Evolutionary conservation across 2,329 filamentous ascomycete genomes (phyloP), one percentile per base, ranked within the genome.

Genomic region (Phaeosphaeriaceae sp.): DNA sequence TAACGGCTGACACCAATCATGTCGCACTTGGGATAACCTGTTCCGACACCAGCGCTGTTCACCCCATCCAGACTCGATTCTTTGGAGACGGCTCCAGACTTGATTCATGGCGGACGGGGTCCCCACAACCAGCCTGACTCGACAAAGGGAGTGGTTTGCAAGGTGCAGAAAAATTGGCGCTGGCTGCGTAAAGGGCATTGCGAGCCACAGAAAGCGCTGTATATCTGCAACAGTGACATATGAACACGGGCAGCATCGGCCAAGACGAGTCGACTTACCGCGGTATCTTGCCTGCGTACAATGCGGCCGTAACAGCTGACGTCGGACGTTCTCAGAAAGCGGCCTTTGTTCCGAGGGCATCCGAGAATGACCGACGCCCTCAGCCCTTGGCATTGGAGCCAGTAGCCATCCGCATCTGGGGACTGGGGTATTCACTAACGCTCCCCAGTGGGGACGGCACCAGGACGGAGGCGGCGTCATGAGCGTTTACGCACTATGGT

Each of bases 361-460:
- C 72, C 72, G 72, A 73, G 62, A 67, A 72, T 51, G 60, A 68
- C 71, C 71, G 70, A 62, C 64, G 64, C 58, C 53, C 22, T 49
- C 21, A 54, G 46, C 52, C 22, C 45, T 54, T 54, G 52, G 52
- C 52, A 24, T 49, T 49, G 19, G 46, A 31, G 24, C 40, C 22
- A 27, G 24, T 27, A 21, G 36, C 62, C 61, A 67, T 70, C 67
- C 71, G 72, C 67, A 71, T 72, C 70, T 73, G 72, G 74, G 72
- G 69, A 70, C 72, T 75, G 74, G 74, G 74, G 73, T 74, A 73
- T 54, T 60, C 63, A 66, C 69, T 71, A 76, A 66, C 41, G 55
- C 71, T 70, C 70, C 71, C 72, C 68, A 67, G 70, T 69, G 71
- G 66, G 64, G 68, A 74, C 62, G 56, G 67, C 42, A 45, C 24